These are phyloP conservation scores for Lichtheimia hyalospora DNA, from an alignment of 371 early-diverging fungal species.

Conservation along the genomic window DNA sequence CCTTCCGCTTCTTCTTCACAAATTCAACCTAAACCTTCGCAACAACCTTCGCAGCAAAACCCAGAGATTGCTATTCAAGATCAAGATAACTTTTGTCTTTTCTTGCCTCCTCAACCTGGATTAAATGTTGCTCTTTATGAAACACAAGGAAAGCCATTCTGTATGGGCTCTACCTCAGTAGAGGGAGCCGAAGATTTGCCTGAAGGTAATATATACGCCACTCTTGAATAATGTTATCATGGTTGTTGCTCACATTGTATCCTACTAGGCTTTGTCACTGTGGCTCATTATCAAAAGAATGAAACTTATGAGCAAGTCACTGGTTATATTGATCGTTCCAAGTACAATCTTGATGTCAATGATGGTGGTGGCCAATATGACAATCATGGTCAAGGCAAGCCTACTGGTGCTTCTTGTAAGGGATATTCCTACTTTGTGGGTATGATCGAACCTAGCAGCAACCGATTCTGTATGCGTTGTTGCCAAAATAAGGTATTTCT, in stretches of 20 bases:
- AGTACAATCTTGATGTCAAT: slow-evolving; percentile 31
- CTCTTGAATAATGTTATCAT: too few species aligned
- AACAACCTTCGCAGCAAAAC: neutral
- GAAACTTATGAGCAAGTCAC: slow-evolving; percentile 52
- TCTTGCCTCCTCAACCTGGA: slow-evolving; percentile 61
- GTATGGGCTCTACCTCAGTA: slow-evolving; percentile 34
- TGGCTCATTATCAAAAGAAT: slow-evolving; percentile 46
- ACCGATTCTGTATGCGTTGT: slow-evolving; percentile 50
- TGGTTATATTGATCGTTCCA: slow-evolving; percentile 52
- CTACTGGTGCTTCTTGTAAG: slow-evolving; percentile 28
- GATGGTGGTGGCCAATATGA: slow-evolving; percentile 57
- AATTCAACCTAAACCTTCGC: neutral
- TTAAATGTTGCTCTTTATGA: slow-evolving; percentile 54
- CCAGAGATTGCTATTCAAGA: slow-evolving; percentile 17
- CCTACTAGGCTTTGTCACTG: slow-evolving; percentile 43
- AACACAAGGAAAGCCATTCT: slow-evolving; percentile 56
- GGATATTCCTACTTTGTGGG: slow-evolving; percentile 45
- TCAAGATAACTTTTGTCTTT: slow-evolving; percentile 49
- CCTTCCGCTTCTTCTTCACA: neutral
- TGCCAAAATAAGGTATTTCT: slow-evolving; percentile 12
- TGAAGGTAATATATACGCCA: slow-evolving; percentile 21
- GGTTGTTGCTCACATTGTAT: neutral
- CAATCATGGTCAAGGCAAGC: slow-evolving; percentile 24
- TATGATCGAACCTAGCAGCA: slow-evolving; percentile 42
- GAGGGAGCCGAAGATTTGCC: slow-evolving; percentile 53